Percentiles rank a stretch among this genome's conserved stretches.
These are phyloP conservation scores for Albifimbria verrucaria DNA, from an alignment of 2,329 filamentous ascomycete species.

Conservation along the genomic window DNA sequence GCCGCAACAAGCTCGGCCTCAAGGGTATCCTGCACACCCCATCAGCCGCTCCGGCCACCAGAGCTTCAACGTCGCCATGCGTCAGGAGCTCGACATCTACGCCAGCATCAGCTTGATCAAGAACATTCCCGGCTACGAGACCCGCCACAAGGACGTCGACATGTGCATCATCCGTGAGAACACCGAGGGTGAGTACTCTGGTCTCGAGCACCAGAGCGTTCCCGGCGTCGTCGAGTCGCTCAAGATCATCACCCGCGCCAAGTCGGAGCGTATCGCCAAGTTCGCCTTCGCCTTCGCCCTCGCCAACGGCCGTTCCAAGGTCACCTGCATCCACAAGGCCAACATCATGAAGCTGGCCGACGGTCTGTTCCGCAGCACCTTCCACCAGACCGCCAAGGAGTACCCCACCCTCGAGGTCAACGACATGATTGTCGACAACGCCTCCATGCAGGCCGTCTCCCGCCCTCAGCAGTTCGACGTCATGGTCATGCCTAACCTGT, in stretches of 20 bases:
- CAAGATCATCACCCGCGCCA: slow-evolving; percentile 99
- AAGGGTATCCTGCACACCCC: slow-evolving; percentile 98
- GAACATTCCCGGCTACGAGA: slow-evolving; percentile 98
- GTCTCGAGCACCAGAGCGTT: slow-evolving; percentile 97
- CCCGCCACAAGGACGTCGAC: slow-evolving; percentile 94
- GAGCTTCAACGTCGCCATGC: slow-evolving; percentile 98
- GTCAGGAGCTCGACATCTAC: slow-evolving; percentile 99
- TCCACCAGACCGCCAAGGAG: slow-evolving; percentile 89
- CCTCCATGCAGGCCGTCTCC: slow-evolving; percentile 98
- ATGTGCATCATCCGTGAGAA: slow-evolving; percentile 99
- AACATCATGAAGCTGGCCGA: slow-evolving; percentile 99
- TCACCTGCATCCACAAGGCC: slow-evolving; percentile 99
- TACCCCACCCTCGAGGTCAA: slow-evolving; percentile 94
- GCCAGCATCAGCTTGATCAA: slow-evolving; percentile 97
- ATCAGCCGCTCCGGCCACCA: slow-evolving; percentile 96
- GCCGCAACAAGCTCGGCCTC: slow-evolving; percentile 97
- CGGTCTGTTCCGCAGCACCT: slow-evolving; percentile 96
- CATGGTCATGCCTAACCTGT: slow-evolving; percentile 99
- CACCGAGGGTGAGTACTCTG: slow-evolving; percentile 99
- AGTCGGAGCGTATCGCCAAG: slow-evolving; percentile 98
- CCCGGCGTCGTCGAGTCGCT: slow-evolving; percentile 95
- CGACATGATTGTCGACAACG: slow-evolving; percentile 99
- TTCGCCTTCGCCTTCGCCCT: slow-evolving; percentile 98
- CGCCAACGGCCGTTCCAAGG: slow-evolving; percentile 98
- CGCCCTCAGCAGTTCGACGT: slow-evolving; percentile 98